phyloP scores from a whole-genome alignment of 345 rosid species.

The rapeseed (Brassica napus) region Da-Ae NC_063445.1:28300001-28300500 shows the following conservation, averaged over 20 bases:
- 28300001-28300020: no score
- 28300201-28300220: not conserved
- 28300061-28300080: not conserved
- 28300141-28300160: conserved; percentile 37
- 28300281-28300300: conserved; percentile 31
- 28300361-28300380: conserved; percentile 34
- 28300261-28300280: conserved; percentile 1
- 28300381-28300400: not conserved
- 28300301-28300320: conserved; percentile 33
- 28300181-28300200: conserved; percentile 23
- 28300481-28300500: not conserved
- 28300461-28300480: not conserved
- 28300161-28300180: conserved; percentile 28
- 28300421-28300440: not conserved
- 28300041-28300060: no score
- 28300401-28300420: not conserved
- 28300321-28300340: conserved; percentile 41
- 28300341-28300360: conserved; percentile 16
- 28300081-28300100: not conserved
- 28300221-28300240: not conserved
- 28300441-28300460: not conserved
- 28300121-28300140: not conserved
- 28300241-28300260: not conserved
- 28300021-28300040: no score
- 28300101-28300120: no score